Conservation (phyloP, 164 flowering plant species). For the Macadamia integrifolia region DNA sequence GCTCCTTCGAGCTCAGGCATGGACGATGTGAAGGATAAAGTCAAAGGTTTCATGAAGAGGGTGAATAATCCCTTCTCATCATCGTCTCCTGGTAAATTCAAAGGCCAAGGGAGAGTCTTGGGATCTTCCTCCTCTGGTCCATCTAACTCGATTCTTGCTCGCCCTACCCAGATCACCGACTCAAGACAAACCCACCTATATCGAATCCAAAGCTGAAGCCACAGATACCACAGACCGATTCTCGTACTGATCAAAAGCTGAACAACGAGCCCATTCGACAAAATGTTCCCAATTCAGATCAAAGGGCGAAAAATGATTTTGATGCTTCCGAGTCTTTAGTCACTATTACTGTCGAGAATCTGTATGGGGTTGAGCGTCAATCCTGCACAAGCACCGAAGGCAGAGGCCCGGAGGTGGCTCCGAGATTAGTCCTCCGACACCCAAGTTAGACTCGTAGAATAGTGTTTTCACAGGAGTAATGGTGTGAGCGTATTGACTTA, state of each 20-base stretch:
- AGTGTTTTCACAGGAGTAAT: no score
- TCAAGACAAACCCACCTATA: conserved; percentile 13
- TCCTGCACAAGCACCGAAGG: no score
- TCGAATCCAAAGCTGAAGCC: neutral
- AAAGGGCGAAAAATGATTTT: conserved; percentile 40
- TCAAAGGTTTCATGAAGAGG: conserved; percentile 86
- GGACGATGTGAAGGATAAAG: conserved; percentile 81
- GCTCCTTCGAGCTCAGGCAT: conserved; percentile 16
- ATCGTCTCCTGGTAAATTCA: no score
- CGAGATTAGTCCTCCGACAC: no score
- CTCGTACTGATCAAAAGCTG: neutral
- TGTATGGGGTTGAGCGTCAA: neutral
- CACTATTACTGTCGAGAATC: conserved; percentile 13
- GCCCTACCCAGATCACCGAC: conserved; percentile 11
- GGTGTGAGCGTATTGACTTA: no score
- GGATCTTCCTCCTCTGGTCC: conserved; percentile 56
- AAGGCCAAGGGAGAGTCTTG: conserved; percentile 79
- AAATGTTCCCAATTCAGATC: conserved; percentile 4
- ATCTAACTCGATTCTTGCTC: conserved; percentile 20
- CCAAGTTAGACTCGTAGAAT: no score
- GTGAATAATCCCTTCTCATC: conserved; percentile 33
- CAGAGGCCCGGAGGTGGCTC: no score
- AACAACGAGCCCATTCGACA: neutral
- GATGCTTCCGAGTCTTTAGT: conserved; percentile 65
- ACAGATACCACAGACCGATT: no score